A percentile compares a stretch with the other conserved stretches of the same genome.
phyloP scores from a whole-genome alignment of 208 protist genomes.

The Strigomonas culicis region DNA sequence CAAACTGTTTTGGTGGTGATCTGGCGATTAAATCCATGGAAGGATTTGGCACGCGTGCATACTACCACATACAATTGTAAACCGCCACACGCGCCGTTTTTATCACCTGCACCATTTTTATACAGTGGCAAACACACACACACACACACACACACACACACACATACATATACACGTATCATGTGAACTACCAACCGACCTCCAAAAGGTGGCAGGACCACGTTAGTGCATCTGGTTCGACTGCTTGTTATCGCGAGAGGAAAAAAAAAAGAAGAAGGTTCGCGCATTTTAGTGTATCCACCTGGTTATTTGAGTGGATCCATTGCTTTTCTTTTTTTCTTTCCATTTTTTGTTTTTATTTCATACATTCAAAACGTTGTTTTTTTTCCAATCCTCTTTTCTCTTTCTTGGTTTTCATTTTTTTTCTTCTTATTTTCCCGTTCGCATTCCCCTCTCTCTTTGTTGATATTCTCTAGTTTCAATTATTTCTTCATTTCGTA shows the following conservation, averaged over 20 bases:
- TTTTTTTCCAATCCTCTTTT: not conserved
- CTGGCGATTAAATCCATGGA: slow-evolving; percentile 92
- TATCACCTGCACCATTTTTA: no score
- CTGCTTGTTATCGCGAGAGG: no score
- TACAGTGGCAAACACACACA: no score
- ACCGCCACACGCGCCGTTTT: no score
- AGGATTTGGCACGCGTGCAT: slow-evolving; percentile 90
- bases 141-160: not conserved
- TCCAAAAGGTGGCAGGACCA: no score
- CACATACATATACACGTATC: no score
- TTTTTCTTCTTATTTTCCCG: slow-evolving; percentile 23
- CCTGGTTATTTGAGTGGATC: not conserved
- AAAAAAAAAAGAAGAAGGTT: slow-evolving; percentile 7
- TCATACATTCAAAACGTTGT: slow-evolving; percentile 1
- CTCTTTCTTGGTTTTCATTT: not conserved
- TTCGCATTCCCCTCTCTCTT: slow-evolving; percentile 9
- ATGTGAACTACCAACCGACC: no score
- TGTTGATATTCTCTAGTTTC: slow-evolving; percentile 14
- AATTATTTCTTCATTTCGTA: slow-evolving; percentile 1
- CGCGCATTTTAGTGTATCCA: not conserved
- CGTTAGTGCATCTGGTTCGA: no score
- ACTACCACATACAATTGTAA: slow-evolving; percentile 86
- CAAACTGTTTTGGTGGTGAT: slow-evolving; percentile 92
- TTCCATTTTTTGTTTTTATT: slow-evolving; percentile 13
- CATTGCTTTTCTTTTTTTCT: slow-evolving; percentile 19